Evolutionary conservation across 1,284 basidiomycete genomes (phyloP).

Genomic region (Rhodotorula sp.): DNA sequence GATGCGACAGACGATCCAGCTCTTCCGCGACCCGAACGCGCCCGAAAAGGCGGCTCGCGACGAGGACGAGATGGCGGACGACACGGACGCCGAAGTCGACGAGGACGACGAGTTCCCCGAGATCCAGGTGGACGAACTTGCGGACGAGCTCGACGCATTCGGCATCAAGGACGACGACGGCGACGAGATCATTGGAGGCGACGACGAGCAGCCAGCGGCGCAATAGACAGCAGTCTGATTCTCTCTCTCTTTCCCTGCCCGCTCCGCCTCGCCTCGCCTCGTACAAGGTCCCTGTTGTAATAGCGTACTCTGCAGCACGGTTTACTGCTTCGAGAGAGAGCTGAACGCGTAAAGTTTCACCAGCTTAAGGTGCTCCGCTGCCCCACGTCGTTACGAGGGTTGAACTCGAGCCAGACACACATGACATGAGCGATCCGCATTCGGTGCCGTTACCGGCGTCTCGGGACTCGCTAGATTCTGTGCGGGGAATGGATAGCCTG

Average conservation of each 20-base stretch:
- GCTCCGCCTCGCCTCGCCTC: too few relatives aligned
- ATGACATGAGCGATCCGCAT: conserved; percentile 28
- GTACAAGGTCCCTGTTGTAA: too few relatives aligned
- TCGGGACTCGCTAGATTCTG: conserved; percentile 29
- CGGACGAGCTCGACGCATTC: conserved; percentile 80
- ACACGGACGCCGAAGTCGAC: conserved; percentile 47
- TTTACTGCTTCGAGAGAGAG: too few relatives aligned
- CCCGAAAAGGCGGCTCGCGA: not conserved
- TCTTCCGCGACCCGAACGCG: conserved; percentile 70
- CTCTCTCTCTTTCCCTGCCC: not conserved
- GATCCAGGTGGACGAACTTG: conserved; percentile 77
- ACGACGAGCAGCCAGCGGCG: not conserved
- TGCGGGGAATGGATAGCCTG: not conserved
- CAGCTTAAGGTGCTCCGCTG: too few relatives aligned
- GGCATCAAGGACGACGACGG: conserved; percentile 41
- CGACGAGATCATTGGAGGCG: conserved; percentile 1
- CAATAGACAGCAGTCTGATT: not conserved
- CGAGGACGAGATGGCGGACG: conserved; percentile 64
- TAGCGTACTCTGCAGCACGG: too few relatives aligned
- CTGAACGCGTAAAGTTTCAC: too few relatives aligned
- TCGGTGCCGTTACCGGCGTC: conserved; percentile 26
- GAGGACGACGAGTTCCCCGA: conserved; percentile 74
- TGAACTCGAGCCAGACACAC: not conserved
- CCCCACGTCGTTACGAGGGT: not conserved
- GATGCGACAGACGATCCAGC: conserved; percentile 80